A percentile compares a stretch with the other conserved stretches of the same genome.
These are phyloP conservation scores for Penicillium ucsense DNA, from an alignment of 495 filamentous ascomycete genomes.

Conservation along the genomic window DNA sequence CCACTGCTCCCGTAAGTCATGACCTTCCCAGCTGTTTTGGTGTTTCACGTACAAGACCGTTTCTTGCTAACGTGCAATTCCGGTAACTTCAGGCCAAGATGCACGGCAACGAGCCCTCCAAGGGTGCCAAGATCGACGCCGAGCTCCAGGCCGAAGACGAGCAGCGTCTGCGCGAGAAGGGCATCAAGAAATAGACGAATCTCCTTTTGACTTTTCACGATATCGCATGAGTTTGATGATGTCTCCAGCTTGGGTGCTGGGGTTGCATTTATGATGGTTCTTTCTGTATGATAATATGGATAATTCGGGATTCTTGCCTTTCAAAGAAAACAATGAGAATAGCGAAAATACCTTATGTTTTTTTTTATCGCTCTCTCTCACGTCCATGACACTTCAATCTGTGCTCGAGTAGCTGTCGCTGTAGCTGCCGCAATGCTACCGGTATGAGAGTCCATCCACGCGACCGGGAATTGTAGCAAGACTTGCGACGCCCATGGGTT, in stretches of 20 bases:
- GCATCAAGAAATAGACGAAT: slow-evolving; percentile 28
- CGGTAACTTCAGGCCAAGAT: slow-evolving; percentile 43
- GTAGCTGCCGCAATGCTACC: too few relatives aligned
- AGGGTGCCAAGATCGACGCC: slow-evolving; percentile 62
- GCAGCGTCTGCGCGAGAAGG: slow-evolving; percentile 53
- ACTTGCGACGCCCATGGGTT: not conserved
- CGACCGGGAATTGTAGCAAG: not conserved
- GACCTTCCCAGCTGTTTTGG: not conserved
- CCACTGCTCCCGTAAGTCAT: slow-evolving; percentile 55
- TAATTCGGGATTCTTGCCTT: not conserved
- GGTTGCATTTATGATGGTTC: not conserved
- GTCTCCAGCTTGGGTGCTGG: not conserved
- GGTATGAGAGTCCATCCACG: too few relatives aligned
- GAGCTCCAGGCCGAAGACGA: slow-evolving; percentile 62
- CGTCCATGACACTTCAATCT: too few relatives aligned
- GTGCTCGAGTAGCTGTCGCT: too few relatives aligned
- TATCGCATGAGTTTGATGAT: not conserved
- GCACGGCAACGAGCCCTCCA: slow-evolving; percentile 63
- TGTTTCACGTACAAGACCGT: not conserved
- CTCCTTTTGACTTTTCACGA: not conserved
- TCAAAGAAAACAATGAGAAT: not conserved
- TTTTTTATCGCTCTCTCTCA: too few relatives aligned
- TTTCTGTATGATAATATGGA: slow-evolving; percentile 18
- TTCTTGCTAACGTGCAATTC: slow-evolving; percentile 1
- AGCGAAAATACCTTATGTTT: not conserved